These are phyloP conservation scores for Apiotrichum montevideense DNA, from an alignment of 1,284 basidiomycete species.

Conservation along the genomic window DNA sequence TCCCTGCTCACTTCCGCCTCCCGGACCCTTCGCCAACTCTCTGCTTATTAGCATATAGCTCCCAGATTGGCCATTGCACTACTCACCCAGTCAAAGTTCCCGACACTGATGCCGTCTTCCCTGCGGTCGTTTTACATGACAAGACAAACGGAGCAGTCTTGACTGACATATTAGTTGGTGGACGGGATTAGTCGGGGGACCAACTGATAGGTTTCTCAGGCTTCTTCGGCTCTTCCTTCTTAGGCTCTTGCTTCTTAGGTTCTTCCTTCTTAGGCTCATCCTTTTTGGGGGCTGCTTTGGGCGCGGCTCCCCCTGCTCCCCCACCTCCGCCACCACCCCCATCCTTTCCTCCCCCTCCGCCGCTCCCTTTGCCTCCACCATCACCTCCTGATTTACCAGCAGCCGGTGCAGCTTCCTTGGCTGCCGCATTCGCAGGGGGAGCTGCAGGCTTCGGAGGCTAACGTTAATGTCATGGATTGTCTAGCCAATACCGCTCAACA, in stretches of 20 bases:
- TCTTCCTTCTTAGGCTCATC: no score
- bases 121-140: constrained; percentile 9
- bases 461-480: background rate
- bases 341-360: no score
- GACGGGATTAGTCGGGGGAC: background rate
- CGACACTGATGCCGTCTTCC: background rate
- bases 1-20: constrained; percentile 22
- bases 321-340: no score
- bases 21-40: constrained; percentile 32
- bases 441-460: background rate
- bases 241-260: background rate
- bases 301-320: no score
- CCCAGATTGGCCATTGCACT: no score
- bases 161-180: background rate
- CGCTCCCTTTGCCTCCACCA: no score
- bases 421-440: background rate
- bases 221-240: constrained; percentile 3
- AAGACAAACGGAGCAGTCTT: constrained; percentile 20
- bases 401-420: background rate
- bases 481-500: constrained; percentile 4
- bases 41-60: constrained; percentile 8
- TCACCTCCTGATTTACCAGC: no score
- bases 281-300: no score
- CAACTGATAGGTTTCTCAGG: background rate
- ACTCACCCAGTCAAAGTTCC: constrained; percentile 18